phyloP scores from a whole-genome alignment of 2,329 filamentous ascomycete genomes.

The Westerdykella ornata region DNA sequence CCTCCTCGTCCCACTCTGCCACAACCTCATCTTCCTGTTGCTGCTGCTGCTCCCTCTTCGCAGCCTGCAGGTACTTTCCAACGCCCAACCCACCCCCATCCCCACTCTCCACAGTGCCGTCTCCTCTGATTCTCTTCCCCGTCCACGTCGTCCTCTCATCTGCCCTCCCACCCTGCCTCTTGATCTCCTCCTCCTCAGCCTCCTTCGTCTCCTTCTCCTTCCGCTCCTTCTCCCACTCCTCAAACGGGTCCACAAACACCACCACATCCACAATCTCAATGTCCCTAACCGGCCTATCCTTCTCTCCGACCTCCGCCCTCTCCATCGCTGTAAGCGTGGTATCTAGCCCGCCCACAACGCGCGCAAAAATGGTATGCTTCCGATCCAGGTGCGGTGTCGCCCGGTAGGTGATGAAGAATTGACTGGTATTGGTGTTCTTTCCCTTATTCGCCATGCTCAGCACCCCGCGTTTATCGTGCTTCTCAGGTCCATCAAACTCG shows the following conservation, averaged over 20 bases:
- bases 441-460: slow-evolving; percentile 98
- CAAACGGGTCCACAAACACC: slow-evolving; percentile 90
- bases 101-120: slow-evolving; percentile 52
- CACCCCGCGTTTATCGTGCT: slow-evolving; percentile 74
- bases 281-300: slow-evolving; percentile 69
- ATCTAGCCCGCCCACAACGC: slow-evolving; percentile 69
- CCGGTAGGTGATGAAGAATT: slow-evolving; percentile 92
- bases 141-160: slow-evolving; percentile 95
- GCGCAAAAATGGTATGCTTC: slow-evolving; percentile 96
- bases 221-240: slow-evolving; percentile 73
- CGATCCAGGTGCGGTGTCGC: slow-evolving; percentile 77
- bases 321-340: slow-evolving; percentile 71
- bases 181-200: slow-evolving; percentile 57
- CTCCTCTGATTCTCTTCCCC: slow-evolving; percentile 73
- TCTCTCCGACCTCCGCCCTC: slow-evolving; percentile 62
- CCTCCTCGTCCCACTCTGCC: slow-evolving; percentile 58
- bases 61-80: slow-evolving; percentile 77
- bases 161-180: slow-evolving; percentile 63
- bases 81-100: slow-evolving; percentile 51
- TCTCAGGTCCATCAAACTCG: slow-evolving; percentile 81
- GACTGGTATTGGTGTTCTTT: slow-evolving; percentile 92
- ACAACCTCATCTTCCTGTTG: slow-evolving; percentile 52
- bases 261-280: slow-evolving; percentile 76
- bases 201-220: slow-evolving; percentile 52
- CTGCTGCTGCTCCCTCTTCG: slow-evolving; percentile 35